Evolutionary conservation across 2,329 filamentous ascomycete species (phyloP).

Genomic region (Nemania diffusa): DNA sequence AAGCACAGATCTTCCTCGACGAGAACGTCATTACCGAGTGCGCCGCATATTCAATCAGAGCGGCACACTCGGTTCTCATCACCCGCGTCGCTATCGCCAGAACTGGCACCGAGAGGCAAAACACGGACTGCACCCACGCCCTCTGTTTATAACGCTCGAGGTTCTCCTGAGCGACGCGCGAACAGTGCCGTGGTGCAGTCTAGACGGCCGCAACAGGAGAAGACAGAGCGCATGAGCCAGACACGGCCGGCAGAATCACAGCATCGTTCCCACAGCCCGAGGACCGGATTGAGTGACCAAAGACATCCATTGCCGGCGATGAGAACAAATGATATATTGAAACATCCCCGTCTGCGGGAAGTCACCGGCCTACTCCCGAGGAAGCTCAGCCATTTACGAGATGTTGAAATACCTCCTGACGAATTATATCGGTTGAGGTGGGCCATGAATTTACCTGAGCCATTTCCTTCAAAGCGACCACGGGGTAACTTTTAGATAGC

Average conservation of each 20-base stretch:
- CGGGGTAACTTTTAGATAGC: slow-evolving; percentile 35
- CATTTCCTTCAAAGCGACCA: slow-evolving; percentile 40
- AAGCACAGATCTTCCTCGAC: not conserved
- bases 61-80: not conserved
- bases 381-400: slow-evolving; percentile 33
- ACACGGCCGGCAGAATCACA: not conserved
- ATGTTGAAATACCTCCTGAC: slow-evolving; percentile 34
- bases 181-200: not conserved
- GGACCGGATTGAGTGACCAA: not conserved
- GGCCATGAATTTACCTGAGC: slow-evolving; percentile 41
- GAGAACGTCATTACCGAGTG: not conserved
- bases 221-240: not conserved
- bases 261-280: not conserved
- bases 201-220: not conserved
- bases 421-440: slow-evolving; percentile 39
- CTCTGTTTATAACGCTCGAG: not conserved
- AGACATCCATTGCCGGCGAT: not conserved
- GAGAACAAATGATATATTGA: slow-evolving; percentile 18
- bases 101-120: not conserved
- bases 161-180: not conserved
- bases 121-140: not conserved
- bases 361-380: slow-evolving; percentile 42
- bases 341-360: slow-evolving; percentile 33
- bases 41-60: not conserved
- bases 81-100: not conserved